phyloP scores from a whole-genome alignment of 1,284 basidiomycete genomes.

The Retiboletus flavoniger region DNA sequence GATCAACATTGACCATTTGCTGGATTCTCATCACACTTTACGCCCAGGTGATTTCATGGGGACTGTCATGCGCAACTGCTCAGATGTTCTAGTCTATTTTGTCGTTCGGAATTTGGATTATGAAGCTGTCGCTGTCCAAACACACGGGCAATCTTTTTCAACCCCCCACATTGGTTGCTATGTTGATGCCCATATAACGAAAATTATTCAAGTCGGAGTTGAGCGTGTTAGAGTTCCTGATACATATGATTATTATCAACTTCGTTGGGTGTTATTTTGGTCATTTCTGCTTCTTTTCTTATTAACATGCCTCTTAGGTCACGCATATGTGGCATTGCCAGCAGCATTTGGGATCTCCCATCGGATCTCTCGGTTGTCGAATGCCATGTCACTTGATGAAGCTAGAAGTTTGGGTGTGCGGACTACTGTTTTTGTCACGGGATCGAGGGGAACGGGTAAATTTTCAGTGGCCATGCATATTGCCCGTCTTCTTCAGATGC shows the following conservation, averaged over 20 bases:
- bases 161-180: constrained; percentile 83
- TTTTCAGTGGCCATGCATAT: constrained; percentile 58
- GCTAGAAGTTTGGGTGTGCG: constrained; percentile 61
- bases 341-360: constrained; percentile 26
- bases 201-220: constrained; percentile 77
- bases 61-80: neutral
- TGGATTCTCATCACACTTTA: constrained; percentile 20
- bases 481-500: constrained; percentile 68
- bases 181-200: constrained; percentile 72
- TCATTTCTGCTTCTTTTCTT: neutral
- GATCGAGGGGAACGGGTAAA: constrained; percentile 75
- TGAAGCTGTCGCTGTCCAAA: constrained; percentile 44
- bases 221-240: constrained; percentile 70
- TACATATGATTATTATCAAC: constrained; percentile 52
- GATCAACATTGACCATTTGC: constrained; percentile 54
- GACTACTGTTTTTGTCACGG: constrained; percentile 71
- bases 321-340: neutral
- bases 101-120: constrained; percentile 77
- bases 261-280: constrained; percentile 40
- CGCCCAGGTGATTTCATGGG: constrained; percentile 8
- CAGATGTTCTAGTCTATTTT: constrained; percentile 66
- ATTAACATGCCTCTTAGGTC: constrained; percentile 19
- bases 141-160: constrained; percentile 41
- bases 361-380: constrained; percentile 51
- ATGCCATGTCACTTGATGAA: constrained; percentile 54